Base-by-base conservation (phyloP, 2,329 filamentous ascomycete genomes). In the Fusarium hostae region DNA sequence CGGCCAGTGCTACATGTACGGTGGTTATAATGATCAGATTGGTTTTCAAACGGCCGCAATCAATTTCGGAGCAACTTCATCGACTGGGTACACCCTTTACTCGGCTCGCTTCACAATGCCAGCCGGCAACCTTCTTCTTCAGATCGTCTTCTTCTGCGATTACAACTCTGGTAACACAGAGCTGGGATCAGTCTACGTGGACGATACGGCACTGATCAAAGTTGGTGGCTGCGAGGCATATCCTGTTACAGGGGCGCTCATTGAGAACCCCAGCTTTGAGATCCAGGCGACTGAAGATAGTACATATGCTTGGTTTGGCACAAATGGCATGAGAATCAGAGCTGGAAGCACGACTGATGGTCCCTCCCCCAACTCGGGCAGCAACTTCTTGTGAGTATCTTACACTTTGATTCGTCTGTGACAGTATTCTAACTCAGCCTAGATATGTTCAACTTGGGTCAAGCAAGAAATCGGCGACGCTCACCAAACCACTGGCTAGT, bases 261-360 rank as follows among this genome's bases (percentile, higher is more conserved):
- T 65, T 2, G 62, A 65, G 1, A 65, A 65, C 5, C 50, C 62
- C 0, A 65, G 62, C 6, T 65, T 65, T 3, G 62, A 65, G 43
- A n/a, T 34, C 2, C 59, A n/a, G 9, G 41, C 62, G 2, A 65
- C 62, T 10, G 48, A 24, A 0, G 60, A 65, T n/a, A 65, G 62
- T 18, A 50, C 48, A 0, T 65, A 65, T 65, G 62, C 62, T 15
- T 65, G 62, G 62, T 65, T 65, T 6, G 62, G 62, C 1, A 65
- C 35, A 11, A 58, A 43, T 4, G 50, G 62, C 1, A 37, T 65
- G 18, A 3, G 0, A 0, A 65, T 65, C 18, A 34, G 30, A 9
- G 62, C 59, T 1, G 59, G 35, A 32, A 50, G 22, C 6, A 20
- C 41, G 5, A 1, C n/a, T 4, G 8, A 16, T 7, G 37, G 48